A percentile compares a stretch with the other conserved stretches of the same genome.
These are phyloP conservation scores for Ceratocystis eucalypticola DNA, from an alignment of 2,329 filamentous ascomycete species.

Conservation along the genomic window DNA sequence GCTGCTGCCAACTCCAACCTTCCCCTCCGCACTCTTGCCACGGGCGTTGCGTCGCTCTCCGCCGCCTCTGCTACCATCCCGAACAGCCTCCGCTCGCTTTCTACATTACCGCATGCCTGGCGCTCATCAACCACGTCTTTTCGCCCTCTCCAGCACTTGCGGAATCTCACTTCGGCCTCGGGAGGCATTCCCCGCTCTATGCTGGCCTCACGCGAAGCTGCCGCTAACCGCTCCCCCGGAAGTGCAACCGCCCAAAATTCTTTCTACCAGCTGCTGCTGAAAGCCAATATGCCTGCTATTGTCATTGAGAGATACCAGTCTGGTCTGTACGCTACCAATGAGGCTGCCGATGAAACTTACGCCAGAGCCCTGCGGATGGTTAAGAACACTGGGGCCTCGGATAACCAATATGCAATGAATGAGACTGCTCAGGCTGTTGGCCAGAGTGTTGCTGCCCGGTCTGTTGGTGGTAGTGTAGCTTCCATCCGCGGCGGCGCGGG, in stretches of 20 bases:
- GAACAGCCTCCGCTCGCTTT: constrained; percentile 23
- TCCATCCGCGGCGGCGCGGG: constrained; percentile 47
- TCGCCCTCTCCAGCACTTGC: constrained; percentile 8
- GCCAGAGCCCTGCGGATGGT: constrained; percentile 27
- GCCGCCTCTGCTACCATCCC: constrained; percentile 19
- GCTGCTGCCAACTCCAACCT: constrained; percentile 12
- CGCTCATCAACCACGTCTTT: constrained; percentile 2
- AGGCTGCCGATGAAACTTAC: constrained; percentile 65
- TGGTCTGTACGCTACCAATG: constrained; percentile 69
- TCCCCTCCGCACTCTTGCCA: constrained; percentile 11
- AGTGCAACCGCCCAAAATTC: constrained; percentile 82
- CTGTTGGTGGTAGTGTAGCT: constrained; percentile 52
- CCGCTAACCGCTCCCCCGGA: constrained; percentile 80
- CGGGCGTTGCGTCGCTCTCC: constrained; percentile 9
- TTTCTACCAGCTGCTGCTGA: constrained; percentile 83
- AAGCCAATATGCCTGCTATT: constrained; percentile 87
- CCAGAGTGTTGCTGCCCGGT: constrained; percentile 64
- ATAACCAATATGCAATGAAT: constrained; percentile 25
- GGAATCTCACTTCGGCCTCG: constrained; percentile 24
- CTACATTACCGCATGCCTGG: constrained; percentile 7
- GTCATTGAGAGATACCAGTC: constrained; percentile 81
- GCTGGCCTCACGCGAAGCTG: constrained; percentile 75
- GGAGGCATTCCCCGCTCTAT: constrained; percentile 46
- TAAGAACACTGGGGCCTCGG: constrained; percentile 15
- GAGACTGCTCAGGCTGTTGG: constrained; percentile 59